A percentile compares a stretch with the other conserved stretches of the same genome.
Evolutionary conservation across 164 flowering plant species (phyloP).

Genomic region (Dillenia suffruticosa): DNA sequence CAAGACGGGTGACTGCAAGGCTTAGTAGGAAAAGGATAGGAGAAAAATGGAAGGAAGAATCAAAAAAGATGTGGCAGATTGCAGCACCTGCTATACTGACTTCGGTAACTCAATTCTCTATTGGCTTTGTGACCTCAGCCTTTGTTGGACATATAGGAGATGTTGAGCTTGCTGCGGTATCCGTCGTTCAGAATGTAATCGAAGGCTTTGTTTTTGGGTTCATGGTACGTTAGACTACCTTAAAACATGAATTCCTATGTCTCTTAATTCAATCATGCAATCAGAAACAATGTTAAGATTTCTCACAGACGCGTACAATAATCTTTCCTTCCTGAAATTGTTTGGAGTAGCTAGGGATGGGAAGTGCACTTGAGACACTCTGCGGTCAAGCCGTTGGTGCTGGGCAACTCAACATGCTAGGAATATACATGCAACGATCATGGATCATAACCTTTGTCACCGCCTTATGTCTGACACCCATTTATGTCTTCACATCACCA

Average conservation of each 20-base stretch:
- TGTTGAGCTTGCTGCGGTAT: conserved; percentile 5
- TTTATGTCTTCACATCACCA: conserved; percentile 42
- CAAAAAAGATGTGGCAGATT: conserved; percentile 17
- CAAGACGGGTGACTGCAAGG: background rate
- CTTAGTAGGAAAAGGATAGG: background rate
- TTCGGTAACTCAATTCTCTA: conserved; percentile 4
- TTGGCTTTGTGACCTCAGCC: background rate
- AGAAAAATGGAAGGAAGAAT: conserved; percentile 7
- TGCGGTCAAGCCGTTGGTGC: conserved; percentile 61
- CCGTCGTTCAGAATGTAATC: conserved; percentile 1
- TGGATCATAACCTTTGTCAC: conserved; percentile 37
- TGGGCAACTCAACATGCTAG: conserved; percentile 42
- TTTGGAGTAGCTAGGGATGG: conserved; percentile 40
- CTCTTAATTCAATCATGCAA: too few species aligned
- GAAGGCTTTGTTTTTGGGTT: conserved; percentile 5
- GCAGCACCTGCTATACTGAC: conserved; percentile 16
- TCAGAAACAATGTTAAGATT: too few species aligned
- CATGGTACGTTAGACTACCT: conserved; percentile 1
- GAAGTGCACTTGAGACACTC: conserved; percentile 54
- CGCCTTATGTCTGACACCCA: conserved; percentile 31
- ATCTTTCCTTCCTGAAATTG: background rate
- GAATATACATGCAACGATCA: conserved; percentile 50
- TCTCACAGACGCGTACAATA: too few species aligned
- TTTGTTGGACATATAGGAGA: conserved; percentile 1
- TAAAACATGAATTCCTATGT: too few species aligned